Evolutionary conservation across 2,329 filamentous ascomycete species (phyloP).

Genomic region (Clonostachys chloroleuca): DNA sequence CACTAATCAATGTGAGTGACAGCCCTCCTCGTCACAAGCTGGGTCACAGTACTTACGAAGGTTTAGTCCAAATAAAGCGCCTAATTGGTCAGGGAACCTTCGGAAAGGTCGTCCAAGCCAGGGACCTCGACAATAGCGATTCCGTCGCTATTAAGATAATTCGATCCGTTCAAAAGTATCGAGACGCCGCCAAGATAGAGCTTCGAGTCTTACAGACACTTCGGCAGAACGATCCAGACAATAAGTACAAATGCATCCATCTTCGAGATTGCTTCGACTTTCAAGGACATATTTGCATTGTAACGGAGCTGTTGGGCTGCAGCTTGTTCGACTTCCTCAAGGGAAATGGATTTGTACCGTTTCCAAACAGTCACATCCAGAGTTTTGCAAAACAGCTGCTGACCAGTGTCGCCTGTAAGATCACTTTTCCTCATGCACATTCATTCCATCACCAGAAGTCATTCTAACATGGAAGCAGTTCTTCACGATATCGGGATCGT

Average conservation of each 20-base stretch:
- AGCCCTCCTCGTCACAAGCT: not conserved
- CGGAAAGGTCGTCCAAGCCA: constrained; percentile 94
- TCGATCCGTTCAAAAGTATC: constrained; percentile 95
- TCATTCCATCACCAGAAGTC: not conserved
- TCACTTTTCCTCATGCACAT: constrained; percentile 14
- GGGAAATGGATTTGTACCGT: constrained; percentile 90
- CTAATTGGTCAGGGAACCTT: constrained; percentile 96
- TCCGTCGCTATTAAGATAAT: constrained; percentile 95
- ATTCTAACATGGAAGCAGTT: constrained; percentile 45
- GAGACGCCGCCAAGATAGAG: constrained; percentile 93
- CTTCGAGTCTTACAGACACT: constrained; percentile 88
- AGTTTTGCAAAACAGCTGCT: constrained; percentile 95
- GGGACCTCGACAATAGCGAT: constrained; percentile 73
- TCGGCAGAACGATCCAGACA: constrained; percentile 84
- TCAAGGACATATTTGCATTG: constrained; percentile 90
- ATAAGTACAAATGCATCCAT: constrained; percentile 96
- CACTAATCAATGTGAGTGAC: constrained; percentile 78
- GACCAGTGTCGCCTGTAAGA: constrained; percentile 96
- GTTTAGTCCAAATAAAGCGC: constrained; percentile 77
- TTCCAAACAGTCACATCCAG: constrained; percentile 97
- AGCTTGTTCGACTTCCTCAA: constrained; percentile 99
- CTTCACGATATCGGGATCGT: constrained; percentile 98
- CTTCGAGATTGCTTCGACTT: constrained; percentile 96
- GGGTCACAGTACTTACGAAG: not conserved
- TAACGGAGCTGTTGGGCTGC: constrained; percentile 76